Base-by-base conservation (phyloP, 1,139 yeast genomes). In the Geotrichum carabidarum region DNA sequence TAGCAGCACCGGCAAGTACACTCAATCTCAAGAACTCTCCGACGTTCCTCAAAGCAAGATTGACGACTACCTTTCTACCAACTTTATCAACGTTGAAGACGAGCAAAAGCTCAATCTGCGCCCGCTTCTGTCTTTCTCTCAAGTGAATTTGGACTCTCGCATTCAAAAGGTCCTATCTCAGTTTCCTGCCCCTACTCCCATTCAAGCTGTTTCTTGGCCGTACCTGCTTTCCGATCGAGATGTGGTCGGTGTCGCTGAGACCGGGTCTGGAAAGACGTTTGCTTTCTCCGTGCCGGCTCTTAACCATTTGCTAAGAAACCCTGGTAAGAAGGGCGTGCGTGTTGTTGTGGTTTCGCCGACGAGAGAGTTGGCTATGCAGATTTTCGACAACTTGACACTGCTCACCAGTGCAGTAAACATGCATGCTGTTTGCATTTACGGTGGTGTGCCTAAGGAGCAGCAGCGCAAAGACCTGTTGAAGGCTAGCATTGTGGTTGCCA, bases 231-330 rank as follows among this genome's bases (percentile, higher is more conserved):
- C 82, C 36, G 86, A 87, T 17, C 79, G 85, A 60, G 99, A 93
- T 69, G 96, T 91, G 40, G 82, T 93, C 60, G 99, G 99, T 68
- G 97, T 94, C 59, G 99, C 99, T 32, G 98, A 93, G 74, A 93
- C 99, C 11, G 99, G 99, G 47, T 89, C 96, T 0, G 99, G 99
- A 66, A 93, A 93, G 71, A 93, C 99, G 0, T 84, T 91, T 72
- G 98, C 98, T 0, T 93, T 93, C 69, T 96, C 98, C 66, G 95
- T 93, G 17, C 99, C 99, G 45, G 97, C 97, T n/a, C 79, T 93
- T 57, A 79, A 89, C 69, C 83, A 83, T 61, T 74, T 90, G 48
- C 51, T 65, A 27, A 53, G 61, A 46, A 37, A 53, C 34, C 72
- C 54, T 31, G 53, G 54, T 12, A 50, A 50, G 49, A 71, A 73